Evolutionary conservation across 257 asterid species (phyloP).

Genomic region (Salvia miltiorrhiza): DNA sequence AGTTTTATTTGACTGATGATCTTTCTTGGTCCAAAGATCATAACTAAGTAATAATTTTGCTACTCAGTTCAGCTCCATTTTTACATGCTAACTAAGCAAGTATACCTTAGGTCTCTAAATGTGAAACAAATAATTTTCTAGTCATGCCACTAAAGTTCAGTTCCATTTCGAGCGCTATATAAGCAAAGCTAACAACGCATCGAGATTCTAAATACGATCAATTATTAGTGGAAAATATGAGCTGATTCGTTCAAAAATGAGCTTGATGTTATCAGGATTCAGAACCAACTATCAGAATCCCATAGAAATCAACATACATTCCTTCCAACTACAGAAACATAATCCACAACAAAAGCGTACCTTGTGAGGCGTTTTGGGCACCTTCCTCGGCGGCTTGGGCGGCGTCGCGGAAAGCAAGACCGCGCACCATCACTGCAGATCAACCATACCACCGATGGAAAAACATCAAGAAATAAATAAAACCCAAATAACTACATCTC

Average conservation of each 20-base stretch:
- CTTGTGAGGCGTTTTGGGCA: slow-evolving; percentile 95
- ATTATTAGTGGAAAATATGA: neutral
- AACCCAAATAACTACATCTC: no score
- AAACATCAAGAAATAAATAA: no score
- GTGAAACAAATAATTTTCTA: neutral
- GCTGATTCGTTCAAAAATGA: no score
- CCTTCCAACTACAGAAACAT: neutral
- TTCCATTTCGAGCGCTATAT: no score
- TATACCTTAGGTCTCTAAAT: neutral
- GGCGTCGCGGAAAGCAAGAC: no score
- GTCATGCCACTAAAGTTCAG: neutral
- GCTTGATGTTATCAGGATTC: neutral
- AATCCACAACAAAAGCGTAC: neutral
- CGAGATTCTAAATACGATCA: no score
- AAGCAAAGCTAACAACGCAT: no score
- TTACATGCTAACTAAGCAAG: no score
- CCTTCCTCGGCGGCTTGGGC: slow-evolving; percentile 94
- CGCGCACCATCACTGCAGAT: no score
- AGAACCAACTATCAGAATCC: slow-evolving; percentile 3
- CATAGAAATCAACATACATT: neutral
- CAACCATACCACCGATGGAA: no score
- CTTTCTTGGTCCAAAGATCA: neutral
- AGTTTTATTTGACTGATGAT: neutral
- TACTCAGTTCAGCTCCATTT: no score
- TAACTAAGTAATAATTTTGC: neutral